Evolutionary conservation across 768 basidiomycete species (phyloP), one percentile per base, ranked within the genome.

Genomic region (Amanita muscaria): DNA sequence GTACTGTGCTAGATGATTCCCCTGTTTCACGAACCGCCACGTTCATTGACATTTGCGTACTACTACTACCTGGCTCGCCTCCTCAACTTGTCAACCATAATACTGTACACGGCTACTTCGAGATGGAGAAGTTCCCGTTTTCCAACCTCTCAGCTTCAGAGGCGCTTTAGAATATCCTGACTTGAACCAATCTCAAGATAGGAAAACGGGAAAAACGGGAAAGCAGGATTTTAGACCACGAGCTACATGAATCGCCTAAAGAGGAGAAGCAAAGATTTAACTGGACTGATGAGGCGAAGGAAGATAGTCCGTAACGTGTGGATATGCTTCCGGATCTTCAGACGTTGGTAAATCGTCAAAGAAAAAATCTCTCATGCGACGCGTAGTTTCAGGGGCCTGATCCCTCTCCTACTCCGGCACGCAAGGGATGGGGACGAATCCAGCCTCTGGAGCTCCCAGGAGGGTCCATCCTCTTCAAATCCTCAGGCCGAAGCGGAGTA

Each of bases 381-480:
- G 62, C 43, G 61, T 59, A n/a, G 55, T 60, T 27, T 67, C 68
- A 10, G 56, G n/a, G n/a, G n/a, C n/a, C n/a, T n/a, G n/a, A n/a
- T n/a, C n/a, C n/a, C n/a, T n/a, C n/a, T n/a, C n/a, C n/a, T n/a
- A n/a, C n/a, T n/a, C n/a, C n/a, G n/a, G n/a, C n/a, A n/a, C n/a
- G n/a, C n/a, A n/a, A n/a, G n/a, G n/a, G n/a, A n/a, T n/a, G n/a
- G n/a, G n/a, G n/a, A n/a, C n/a, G n/a, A n/a, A n/a, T n/a, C n/a
- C n/a, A 77, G 15, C 76, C 83, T 4, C 69, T 89, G 37, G 76
- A 70, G 42, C 70, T 91, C 10, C 88, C 88, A 3, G 89, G 88
- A 3, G 86, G 88, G 1, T 78, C 79, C 1, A 70, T 70, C 9
- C 69, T 96, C 18, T 67, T 76, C 5, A 74, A 76, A 16, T 79